Base-by-base conservation (phyloP, 768 basidiomycete genomes). In the Asterophora parasitica region DNA sequence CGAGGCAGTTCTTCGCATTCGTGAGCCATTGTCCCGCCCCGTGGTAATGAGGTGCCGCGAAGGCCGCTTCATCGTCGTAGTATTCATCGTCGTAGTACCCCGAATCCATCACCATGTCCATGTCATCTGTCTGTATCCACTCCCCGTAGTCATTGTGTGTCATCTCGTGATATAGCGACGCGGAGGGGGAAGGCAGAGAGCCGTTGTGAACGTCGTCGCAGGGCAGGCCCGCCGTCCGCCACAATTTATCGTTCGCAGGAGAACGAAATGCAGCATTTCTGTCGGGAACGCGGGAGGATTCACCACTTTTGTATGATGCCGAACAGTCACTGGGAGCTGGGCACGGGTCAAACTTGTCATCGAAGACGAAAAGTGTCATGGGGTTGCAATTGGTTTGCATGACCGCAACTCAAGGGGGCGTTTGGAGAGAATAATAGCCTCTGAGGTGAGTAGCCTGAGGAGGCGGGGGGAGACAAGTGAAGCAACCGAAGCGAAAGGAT, bases 261-360 rank as follows among this genome's bases (percentile, higher is more conserved):
- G 53, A 45, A 47, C 50, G 47, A 48, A 46, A 50, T 43, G 44
- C 46, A 45, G 58, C 35, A 52, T 40, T 53, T 52, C 44, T 40
- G 33, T 51, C 51, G 46, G 54, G 27, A 23, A 48, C 46, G 38
- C 45, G 54, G 44, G 48, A 55, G 44, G 54, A 51, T 58, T 58
- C 54, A 28, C 57, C 54, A 47, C 26, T 30, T 38, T 57, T 53
- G 48, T 44, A 47, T 40, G 52, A 47, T 43, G 42, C 51, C 55
- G 55, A 51, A 51, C 48, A 53, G 57, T 59, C 50, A 36, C 32
- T 51, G 55, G 58, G 51, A 44, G 17, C 38, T 20, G 52, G 39
- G 42, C 43, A 38, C 43, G 45, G 49, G 40, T 46, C 38, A 17
- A 17, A 55, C 16, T 40, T 42, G 23, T 47, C 27, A 16, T 37